These are phyloP conservation scores for Calcarisporium arbuscula DNA, from an alignment of 2,329 filamentous ascomycete genomes.

Conservation along the genomic window DNA sequence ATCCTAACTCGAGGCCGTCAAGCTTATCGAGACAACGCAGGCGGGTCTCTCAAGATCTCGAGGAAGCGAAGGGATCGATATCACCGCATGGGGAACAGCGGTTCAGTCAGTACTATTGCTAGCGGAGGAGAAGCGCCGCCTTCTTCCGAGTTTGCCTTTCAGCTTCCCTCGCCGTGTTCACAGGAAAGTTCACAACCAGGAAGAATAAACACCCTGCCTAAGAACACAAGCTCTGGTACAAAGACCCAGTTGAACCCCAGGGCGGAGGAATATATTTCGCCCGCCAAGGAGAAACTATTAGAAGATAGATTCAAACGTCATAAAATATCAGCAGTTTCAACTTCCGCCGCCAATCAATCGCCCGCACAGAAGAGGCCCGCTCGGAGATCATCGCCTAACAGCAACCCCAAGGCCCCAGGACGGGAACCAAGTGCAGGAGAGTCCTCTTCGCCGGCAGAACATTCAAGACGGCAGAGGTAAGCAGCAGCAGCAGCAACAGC, in stretches of 20 bases:
- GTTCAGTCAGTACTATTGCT: constrained; percentile 3
- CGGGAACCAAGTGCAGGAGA: too few relatives aligned
- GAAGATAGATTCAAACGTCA: too few relatives aligned
- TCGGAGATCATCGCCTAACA: too few relatives aligned
- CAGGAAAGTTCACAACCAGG: too few relatives aligned
- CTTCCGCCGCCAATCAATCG: too few relatives aligned
- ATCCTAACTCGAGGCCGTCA: constrained; percentile 10
- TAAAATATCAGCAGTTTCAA: too few relatives aligned
- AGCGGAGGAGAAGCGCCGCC: constrained; percentile 2
- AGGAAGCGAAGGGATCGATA: constrained; percentile 21
- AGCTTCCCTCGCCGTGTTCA: constrained; percentile 3
- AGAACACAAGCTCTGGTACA: neutral
- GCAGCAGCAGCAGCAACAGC: neutral
- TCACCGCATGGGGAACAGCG: constrained; percentile 1
- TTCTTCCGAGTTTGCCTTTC: constrained; percentile 12
- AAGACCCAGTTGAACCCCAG: constrained; percentile 8
- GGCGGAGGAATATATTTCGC: constrained; percentile 7
- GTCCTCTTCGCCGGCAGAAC: too few relatives aligned
- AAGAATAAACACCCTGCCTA: neutral
- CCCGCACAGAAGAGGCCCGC: too few relatives aligned
- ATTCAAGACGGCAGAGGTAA: constrained; percentile 2
- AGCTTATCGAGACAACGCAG: constrained; percentile 20
- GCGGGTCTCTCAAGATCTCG: constrained; percentile 25
- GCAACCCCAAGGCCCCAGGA: too few relatives aligned
- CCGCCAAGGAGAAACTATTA: too few relatives aligned